phyloP scores from a whole-genome alignment of 1,284 basidiomycete genomes.

The Austroboletus niveus region DNA sequence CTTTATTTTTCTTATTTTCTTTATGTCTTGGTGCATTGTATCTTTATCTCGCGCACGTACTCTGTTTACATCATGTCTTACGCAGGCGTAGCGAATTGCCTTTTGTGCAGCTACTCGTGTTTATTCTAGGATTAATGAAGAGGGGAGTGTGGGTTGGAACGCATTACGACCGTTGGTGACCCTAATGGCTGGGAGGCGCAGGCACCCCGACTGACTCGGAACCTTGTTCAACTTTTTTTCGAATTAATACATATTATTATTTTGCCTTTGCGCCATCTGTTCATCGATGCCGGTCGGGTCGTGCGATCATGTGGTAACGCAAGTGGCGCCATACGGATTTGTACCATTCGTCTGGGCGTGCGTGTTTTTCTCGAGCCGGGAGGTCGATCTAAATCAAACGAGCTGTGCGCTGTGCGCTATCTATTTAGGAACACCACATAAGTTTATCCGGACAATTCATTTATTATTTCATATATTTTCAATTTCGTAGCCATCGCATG shows the following conservation, averaged over 20 bases:
- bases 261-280: background rate
- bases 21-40: constrained; percentile 11
- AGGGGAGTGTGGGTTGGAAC: constrained; percentile 11
- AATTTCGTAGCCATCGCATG: too few relatives aligned
- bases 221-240: constrained; percentile 25
- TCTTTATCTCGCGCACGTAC: constrained; percentile 9
- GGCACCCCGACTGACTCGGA: constrained; percentile 26
- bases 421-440: too few relatives aligned
- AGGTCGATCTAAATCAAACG: constrained; percentile 14
- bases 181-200: constrained; percentile 19
- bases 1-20: background rate
- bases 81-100: background rate
- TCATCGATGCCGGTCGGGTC: constrained; percentile 2
- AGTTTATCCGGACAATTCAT: too few relatives aligned
- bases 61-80: constrained; percentile 20
- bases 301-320: constrained; percentile 3
- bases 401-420: background rate
- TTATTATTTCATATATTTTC: too few relatives aligned
- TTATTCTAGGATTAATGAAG: constrained; percentile 31
- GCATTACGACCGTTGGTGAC: constrained; percentile 23
- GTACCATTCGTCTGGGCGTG: constrained; percentile 1
- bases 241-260: background rate
- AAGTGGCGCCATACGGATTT: background rate
- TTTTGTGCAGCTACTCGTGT: constrained; percentile 9
- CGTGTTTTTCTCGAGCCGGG: background rate